These are phyloP conservation scores for Aspergillus conjunctus DNA, from an alignment of 495 filamentous ascomycete species.

Conservation along the genomic window DNA sequence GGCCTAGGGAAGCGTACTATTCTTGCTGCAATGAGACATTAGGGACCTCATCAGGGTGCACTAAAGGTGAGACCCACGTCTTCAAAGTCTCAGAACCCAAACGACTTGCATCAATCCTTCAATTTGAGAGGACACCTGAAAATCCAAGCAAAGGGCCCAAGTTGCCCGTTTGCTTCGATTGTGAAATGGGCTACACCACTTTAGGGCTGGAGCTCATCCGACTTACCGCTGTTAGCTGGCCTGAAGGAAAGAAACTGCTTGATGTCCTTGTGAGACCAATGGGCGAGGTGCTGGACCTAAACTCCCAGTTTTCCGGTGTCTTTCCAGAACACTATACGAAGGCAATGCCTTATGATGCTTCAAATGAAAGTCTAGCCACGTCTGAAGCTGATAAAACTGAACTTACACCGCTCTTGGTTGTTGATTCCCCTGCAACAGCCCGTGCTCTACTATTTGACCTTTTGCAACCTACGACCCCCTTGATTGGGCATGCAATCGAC, in stretches of 20 bases:
- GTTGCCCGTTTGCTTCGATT: slow-evolving; percentile 78
- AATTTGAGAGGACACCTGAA: slow-evolving; percentile 74
- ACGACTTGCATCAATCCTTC: slow-evolving; percentile 73
- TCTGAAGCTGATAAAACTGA: slow-evolving; percentile 23
- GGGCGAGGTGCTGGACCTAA: slow-evolving; percentile 85
- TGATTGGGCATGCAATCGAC: slow-evolving; percentile 92
- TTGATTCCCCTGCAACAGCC: slow-evolving; percentile 69
- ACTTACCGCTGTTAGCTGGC: slow-evolving; percentile 86
- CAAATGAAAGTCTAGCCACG: slow-evolving; percentile 19
- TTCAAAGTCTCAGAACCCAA: slow-evolving; percentile 81
- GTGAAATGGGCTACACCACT: slow-evolving; percentile 96
- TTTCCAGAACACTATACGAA: slow-evolving; percentile 69
- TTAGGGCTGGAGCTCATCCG: slow-evolving; percentile 85
- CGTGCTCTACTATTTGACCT: slow-evolving; percentile 70
- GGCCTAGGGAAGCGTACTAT: slow-evolving; percentile 58
- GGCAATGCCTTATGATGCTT: slow-evolving; percentile 60
- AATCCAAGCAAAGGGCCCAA: slow-evolving; percentile 47
- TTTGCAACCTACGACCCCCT: slow-evolving; percentile 70
- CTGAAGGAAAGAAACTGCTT: slow-evolving; percentile 67
- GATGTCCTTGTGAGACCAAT: slow-evolving; percentile 85
- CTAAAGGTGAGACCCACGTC: slow-evolving; percentile 69
- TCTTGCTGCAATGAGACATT: slow-evolving; percentile 76
- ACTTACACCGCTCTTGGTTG: slow-evolving; percentile 59
- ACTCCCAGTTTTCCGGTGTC: slow-evolving; percentile 86
- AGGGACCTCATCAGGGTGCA: slow-evolving; percentile 73